A percentile compares a stretch with the other conserved stretches of the same genome.
phyloP scores from a whole-genome alignment of 257 asterid species.

The Cordia subcordata region DNA sequence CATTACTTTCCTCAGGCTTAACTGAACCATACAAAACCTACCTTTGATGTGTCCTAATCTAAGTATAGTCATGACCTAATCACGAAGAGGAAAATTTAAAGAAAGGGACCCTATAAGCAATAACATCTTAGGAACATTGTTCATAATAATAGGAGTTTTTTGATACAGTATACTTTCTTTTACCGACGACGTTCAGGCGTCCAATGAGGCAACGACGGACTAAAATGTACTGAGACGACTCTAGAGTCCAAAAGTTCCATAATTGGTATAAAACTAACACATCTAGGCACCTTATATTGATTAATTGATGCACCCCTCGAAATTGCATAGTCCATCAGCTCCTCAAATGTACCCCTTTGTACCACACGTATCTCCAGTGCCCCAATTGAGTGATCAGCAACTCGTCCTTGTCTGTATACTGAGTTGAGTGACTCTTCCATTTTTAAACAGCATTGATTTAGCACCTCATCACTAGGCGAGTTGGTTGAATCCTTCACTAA shows the following conservation, averaged over 20 bases:
- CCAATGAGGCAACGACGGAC: slow-evolving; percentile 91
- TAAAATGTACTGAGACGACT: slow-evolving; percentile 73
- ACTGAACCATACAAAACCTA: slow-evolving; percentile 38
- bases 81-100: slow-evolving; percentile 22
- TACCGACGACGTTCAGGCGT: slow-evolving; percentile 61
- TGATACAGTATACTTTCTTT: no score
- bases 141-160: no score
- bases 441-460: slow-evolving; percentile 61
- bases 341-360: slow-evolving; percentile 83
- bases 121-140: neutral
- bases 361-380: slow-evolving; percentile 91
- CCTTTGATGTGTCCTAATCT: slow-evolving; percentile 38
- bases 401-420: slow-evolving; percentile 91
- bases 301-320: slow-evolving; percentile 95
- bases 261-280: slow-evolving; percentile 80
- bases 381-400: slow-evolving; percentile 81
- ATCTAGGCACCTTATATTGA: slow-evolving; percentile 91
- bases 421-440: slow-evolving; percentile 95
- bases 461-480: slow-evolving; percentile 37
- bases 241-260: slow-evolving; percentile 89
- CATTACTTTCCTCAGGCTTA: slow-evolving; percentile 46
- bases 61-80: slow-evolving; percentile 41
- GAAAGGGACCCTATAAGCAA: slow-evolving; percentile 2
- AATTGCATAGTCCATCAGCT: slow-evolving; percentile 92
- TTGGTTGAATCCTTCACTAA: slow-evolving; percentile 45